Evolutionary conservation across 495 filamentous ascomycete species (phyloP).

Genomic region (Xylaria longipes): DNA sequence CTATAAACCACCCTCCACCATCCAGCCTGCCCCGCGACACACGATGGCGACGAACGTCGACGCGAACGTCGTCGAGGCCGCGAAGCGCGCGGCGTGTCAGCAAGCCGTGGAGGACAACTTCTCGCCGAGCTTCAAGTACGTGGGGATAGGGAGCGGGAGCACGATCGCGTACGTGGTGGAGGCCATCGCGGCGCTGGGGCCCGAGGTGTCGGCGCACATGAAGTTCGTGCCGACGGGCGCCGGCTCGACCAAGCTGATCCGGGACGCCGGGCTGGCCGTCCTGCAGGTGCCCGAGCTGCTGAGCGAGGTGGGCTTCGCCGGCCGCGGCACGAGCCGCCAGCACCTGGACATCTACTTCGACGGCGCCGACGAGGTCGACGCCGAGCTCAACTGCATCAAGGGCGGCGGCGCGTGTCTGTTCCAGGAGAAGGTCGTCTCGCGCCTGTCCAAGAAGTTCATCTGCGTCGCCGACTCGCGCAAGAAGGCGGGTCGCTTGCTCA

Average conservation of each 20-base stretch:
- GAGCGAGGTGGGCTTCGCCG: constrained; percentile 33
- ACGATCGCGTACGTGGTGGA: constrained; percentile 97
- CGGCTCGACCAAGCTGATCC: constrained; percentile 84
- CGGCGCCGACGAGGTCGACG: constrained; percentile 96
- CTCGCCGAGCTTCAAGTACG: constrained; percentile 68
- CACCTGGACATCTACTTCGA: constrained; percentile 86
- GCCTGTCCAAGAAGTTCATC: constrained; percentile 84
- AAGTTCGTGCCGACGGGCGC: constrained; percentile 91
- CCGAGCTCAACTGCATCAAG: constrained; percentile 95
- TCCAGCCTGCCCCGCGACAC: constrained; percentile 19
- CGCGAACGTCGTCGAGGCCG: constrained; percentile 67
- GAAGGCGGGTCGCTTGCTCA: constrained; percentile 76
- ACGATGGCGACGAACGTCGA: constrained; percentile 31
- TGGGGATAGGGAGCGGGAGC: constrained; percentile 93
- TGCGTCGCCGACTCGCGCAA: constrained; percentile 95
- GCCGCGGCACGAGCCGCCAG: constrained; percentile 34
- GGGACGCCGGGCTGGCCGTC: constrained; percentile 74
- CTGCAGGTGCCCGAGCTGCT: constrained; percentile 65
- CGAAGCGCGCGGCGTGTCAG: constrained; percentile 84
- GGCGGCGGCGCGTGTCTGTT: constrained; percentile 95
- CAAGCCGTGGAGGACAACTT: constrained; percentile 89
- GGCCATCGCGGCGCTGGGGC: constrained; percentile 77
- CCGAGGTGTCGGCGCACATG: constrained; percentile 66
- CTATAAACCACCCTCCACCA: not conserved
- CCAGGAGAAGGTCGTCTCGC: constrained; percentile 96